These are phyloP conservation scores for Selaginella tamariscina DNA, from an alignment of 75 land plant genomes.

Conservation along the genomic window DNA sequence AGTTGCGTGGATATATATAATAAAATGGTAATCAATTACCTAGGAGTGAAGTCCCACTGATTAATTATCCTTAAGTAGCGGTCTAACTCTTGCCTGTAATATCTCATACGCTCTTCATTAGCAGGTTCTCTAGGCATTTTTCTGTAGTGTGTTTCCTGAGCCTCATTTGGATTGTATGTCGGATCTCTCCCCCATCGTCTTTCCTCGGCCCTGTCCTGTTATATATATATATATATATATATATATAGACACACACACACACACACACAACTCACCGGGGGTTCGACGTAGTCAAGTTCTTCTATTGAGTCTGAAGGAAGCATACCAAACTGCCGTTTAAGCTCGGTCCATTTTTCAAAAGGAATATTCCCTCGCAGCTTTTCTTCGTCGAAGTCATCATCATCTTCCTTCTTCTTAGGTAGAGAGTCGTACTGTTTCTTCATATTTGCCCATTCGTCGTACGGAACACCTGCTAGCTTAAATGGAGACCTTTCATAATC, in stretches of 20 bases:
- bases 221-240: too few species aligned
- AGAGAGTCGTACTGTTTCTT: background rate
- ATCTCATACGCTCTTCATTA: background rate
- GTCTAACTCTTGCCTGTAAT: background rate
- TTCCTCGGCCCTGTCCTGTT: background rate
- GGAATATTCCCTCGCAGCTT: background rate
- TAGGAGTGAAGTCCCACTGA: background rate
- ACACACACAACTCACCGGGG: too few species aligned
- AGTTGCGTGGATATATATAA: too few species aligned
- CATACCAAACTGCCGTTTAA: background rate
- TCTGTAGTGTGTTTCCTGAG: background rate
- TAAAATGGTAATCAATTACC: too few species aligned
- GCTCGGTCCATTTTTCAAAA: background rate
- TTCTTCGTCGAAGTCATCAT: background rate
- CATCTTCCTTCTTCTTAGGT: background rate
- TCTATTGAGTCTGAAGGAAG: background rate
- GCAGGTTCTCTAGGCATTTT: background rate
- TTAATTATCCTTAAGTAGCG: background rate
- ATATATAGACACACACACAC: too few species aligned
- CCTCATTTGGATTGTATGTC: background rate
- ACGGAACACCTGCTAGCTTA: background rate
- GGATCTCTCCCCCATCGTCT: background rate
- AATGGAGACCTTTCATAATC: background rate
- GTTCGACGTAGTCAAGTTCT: background rate
- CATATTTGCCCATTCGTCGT: background rate